A percentile compares a stretch with the other conserved stretches of the same genome.
These are phyloP conservation scores for Fusarium concolor DNA, from an alignment of 2,329 filamentous ascomycete genomes.

Conservation along the genomic window DNA sequence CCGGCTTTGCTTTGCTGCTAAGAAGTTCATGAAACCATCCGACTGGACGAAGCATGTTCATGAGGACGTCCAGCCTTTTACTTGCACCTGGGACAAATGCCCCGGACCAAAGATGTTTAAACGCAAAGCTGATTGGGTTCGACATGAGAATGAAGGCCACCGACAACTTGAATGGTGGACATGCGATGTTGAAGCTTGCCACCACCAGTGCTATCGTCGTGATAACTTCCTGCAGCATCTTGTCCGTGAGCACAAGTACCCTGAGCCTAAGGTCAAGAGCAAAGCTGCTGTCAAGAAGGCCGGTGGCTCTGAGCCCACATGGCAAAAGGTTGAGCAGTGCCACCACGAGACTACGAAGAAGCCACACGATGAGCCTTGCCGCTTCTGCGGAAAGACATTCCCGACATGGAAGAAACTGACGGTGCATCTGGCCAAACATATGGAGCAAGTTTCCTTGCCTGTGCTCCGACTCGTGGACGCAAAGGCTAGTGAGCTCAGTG, in stretches of 20 bases:
- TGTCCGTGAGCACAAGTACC: slow-evolving; percentile 88
- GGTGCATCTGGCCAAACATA: slow-evolving; percentile 92
- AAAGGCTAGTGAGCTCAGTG: slow-evolving; percentile 61
- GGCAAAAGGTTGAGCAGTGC: slow-evolving; percentile 82
- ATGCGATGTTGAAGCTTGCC: slow-evolving; percentile 83
- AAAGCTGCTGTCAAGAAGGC: slow-evolving; percentile 74
- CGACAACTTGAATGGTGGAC: slow-evolving; percentile 92
- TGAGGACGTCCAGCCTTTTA: slow-evolving; percentile 93
- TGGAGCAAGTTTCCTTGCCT: slow-evolving; percentile 91
- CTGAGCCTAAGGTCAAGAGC: slow-evolving; percentile 82
- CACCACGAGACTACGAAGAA: slow-evolving; percentile 74
- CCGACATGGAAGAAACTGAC: slow-evolving; percentile 92
- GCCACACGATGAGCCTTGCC: slow-evolving; percentile 82
- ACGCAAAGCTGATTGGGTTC: slow-evolving; percentile 94
- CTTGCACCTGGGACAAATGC: slow-evolving; percentile 88
- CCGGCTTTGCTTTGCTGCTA: slow-evolving; percentile 84
- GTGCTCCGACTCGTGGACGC: slow-evolving; percentile 71
- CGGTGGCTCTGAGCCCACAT: slow-evolving; percentile 71
- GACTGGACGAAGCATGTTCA: slow-evolving; percentile 98
- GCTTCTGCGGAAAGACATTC: slow-evolving; percentile 86
- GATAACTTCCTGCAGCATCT: slow-evolving; percentile 95
- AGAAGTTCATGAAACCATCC: slow-evolving; percentile 89
- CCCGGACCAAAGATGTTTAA: slow-evolving; percentile 92
- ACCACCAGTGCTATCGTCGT: slow-evolving; percentile 84
- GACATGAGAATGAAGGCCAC: slow-evolving; percentile 92